These are phyloP conservation scores for Teratosphaeria gauchensis DNA, from an alignment of 2,329 filamentous ascomycete species.

Conservation along the genomic window DNA sequence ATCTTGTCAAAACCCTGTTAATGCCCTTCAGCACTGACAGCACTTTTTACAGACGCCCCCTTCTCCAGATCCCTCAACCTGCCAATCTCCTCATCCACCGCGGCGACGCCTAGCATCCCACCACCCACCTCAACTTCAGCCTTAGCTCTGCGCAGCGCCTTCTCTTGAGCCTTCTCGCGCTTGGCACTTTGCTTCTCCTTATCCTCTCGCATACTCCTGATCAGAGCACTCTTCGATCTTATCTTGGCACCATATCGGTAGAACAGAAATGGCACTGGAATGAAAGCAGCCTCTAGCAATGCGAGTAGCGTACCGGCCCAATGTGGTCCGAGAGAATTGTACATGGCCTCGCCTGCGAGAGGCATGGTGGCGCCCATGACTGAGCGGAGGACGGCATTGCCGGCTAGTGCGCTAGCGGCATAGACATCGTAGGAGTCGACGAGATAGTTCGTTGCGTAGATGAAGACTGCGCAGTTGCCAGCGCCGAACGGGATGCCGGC, in stretches of 20 bases:
- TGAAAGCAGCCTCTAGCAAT: constrained; percentile 60
- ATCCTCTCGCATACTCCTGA: constrained; percentile 39
- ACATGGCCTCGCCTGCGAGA: constrained; percentile 65
- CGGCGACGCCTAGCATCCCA: constrained; percentile 33
- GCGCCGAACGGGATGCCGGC: constrained; percentile 71
- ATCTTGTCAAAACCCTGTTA: background rate
- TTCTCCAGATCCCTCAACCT: constrained; percentile 18
- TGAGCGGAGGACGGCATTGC: constrained; percentile 65
- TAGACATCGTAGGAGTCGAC: constrained; percentile 73
- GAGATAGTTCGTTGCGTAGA: constrained; percentile 73
- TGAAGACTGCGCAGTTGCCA: constrained; percentile 70
- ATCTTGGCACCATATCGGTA: constrained; percentile 50
- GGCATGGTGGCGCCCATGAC: constrained; percentile 70
- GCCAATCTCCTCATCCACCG: constrained; percentile 20
- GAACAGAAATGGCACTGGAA: constrained; percentile 74
- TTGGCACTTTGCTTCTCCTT: constrained; percentile 38
- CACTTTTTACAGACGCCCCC: background rate
- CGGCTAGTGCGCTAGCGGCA: constrained; percentile 68
- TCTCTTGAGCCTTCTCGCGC: constrained; percentile 25
- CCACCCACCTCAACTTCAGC: constrained; percentile 24
- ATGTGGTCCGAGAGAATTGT: constrained; percentile 56
- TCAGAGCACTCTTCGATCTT: constrained; percentile 45
- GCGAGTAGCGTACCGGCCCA: constrained; percentile 73
- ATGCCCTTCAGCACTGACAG: background rate
- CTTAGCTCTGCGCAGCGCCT: constrained; percentile 14